Percentiles rank a stretch among this genome's conserved stretches.
phyloP scores from a whole-genome alignment of 495 filamentous ascomycete genomes.

The Parathielavia appendiculata region DNA sequence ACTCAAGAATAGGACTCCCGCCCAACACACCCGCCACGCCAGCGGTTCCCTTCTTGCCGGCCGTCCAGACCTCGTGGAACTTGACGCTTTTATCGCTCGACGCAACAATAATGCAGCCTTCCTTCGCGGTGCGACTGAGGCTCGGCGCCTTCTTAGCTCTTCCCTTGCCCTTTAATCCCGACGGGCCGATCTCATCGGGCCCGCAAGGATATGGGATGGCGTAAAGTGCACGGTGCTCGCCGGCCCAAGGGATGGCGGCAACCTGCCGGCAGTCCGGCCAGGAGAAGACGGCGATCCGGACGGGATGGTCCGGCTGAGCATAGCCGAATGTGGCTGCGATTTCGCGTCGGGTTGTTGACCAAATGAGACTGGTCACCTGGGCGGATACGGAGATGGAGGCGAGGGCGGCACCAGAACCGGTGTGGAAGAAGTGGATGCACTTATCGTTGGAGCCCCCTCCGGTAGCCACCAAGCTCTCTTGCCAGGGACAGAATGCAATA shows the following conservation, averaged over 20 bases:
- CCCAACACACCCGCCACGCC: conserved; percentile 65
- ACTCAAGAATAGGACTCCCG: conserved; percentile 84
- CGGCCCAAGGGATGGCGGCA: conserved; percentile 82
- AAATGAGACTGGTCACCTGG: conserved; percentile 89
- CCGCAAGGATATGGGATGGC: conserved; percentile 64
- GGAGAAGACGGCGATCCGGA: conserved; percentile 87
- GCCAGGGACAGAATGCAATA: conserved; percentile 96
- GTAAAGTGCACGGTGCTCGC: conserved; percentile 73
- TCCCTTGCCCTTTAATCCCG: background rate
- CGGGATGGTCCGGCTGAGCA: conserved; percentile 86
- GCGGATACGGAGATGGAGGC: conserved; percentile 89
- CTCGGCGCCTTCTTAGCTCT: conserved; percentile 5
- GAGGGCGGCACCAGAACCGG: conserved; percentile 74
- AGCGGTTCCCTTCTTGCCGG: conserved; percentile 52
- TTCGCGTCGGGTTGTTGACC: conserved; percentile 79
- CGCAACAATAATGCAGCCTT: conserved; percentile 91
- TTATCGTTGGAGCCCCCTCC: conserved; percentile 92
- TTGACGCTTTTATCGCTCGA: conserved; percentile 91
- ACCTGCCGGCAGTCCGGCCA: conserved; percentile 92
- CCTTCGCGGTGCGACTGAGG: conserved; percentile 57
- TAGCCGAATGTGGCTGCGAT: conserved; percentile 94
- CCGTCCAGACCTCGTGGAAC: conserved; percentile 91
- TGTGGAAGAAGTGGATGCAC: conserved; percentile 93
- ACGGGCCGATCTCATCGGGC: conserved; percentile 33
- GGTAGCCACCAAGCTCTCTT: conserved; percentile 78